Evolutionary conservation across 2,329 filamentous ascomycete genomes (phyloP).

Genomic region (Lecanosticta acicola): DNA sequence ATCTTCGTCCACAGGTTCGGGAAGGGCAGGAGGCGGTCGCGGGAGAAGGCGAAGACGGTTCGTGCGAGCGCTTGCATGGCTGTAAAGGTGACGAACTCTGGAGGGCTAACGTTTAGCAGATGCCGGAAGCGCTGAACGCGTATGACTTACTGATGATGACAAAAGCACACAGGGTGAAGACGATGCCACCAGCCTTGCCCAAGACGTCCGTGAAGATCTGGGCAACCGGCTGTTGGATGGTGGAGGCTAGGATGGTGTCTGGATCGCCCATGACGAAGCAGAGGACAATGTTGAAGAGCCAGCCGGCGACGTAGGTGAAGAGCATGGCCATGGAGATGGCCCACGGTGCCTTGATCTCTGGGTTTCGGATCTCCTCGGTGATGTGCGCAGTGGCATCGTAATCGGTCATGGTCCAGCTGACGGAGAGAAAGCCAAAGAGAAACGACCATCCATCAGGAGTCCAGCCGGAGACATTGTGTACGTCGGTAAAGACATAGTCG

Average conservation of each 20-base stretch:
- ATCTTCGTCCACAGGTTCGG: constrained; percentile 48
- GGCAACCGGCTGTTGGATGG: constrained; percentile 48
- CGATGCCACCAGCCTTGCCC: constrained; percentile 49
- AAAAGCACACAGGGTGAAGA: constrained; percentile 53
- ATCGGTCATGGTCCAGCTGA: constrained; percentile 57
- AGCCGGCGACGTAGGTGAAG: constrained; percentile 53
- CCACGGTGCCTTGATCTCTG: constrained; percentile 50
- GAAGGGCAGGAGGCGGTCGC: constrained; percentile 47
- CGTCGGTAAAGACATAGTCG: constrained; percentile 51
- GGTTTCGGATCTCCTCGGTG: constrained; percentile 50
- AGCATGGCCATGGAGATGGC: constrained; percentile 52
- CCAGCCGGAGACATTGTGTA: constrained; percentile 51
- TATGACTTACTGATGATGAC: constrained; percentile 38
- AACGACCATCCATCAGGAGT: constrained; percentile 51
- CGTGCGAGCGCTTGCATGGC: constrained; percentile 51
- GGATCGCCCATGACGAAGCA: constrained; percentile 53
- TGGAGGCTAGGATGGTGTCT: constrained; percentile 40
- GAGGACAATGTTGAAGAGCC: constrained; percentile 54
- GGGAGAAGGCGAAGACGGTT: constrained; percentile 52
- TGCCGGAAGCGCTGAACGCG: too few species aligned
- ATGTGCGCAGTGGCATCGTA: constrained; percentile 46
- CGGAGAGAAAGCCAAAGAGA: constrained; percentile 56
- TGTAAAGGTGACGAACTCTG: constrained; percentile 52
- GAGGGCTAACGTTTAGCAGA: too few species aligned
- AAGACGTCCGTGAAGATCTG: constrained; percentile 57